Evolutionary conservation across 805 yeast genomes (phyloP), one percentile per base, ranked within the genome.

Genomic region (Hanseniaspora clermontiae): DNA sequence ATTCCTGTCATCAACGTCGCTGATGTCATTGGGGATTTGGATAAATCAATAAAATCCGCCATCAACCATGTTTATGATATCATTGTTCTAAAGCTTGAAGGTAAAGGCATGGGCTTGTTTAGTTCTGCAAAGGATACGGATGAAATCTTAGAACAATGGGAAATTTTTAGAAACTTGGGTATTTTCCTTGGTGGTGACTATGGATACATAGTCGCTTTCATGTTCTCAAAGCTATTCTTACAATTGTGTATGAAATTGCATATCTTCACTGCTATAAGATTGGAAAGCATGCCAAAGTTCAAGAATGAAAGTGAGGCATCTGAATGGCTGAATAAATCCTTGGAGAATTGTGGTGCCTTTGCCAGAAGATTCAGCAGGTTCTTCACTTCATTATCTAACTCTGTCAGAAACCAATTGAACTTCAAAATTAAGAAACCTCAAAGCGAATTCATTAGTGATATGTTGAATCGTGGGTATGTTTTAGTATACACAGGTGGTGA

Each of bases 91-190:
- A 93, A 91, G 67, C 74, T 90, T 51, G 71, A 88, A 49, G 95
- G 88, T 62, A 80, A 89, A 58, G 82, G 89, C 0, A 77, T 79
- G 57, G 75, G 79, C 3, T 78, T 84, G 14, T 86, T 87, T 70
- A 78, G 89, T 62, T 85, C 95, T 0, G 87, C 87, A 68, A 87
- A 87, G 64, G 97, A 87, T 63, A 90, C 96, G 0, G 98, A 91
- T 61, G 89, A 85, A 64, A 72, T 93, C 50, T 95, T 88, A 63
- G 79, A 76, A 55, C 86, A 86, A 46, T 93, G 95, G 90, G 75
- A 77, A 34, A 82, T 83, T 62, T 72, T 93, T 61, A 85, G 79
- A 62, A 81, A 82, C 62, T 76, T 87, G 38, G 96, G 97, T 14
- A 79, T 77, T 59, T 83, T 77, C 61, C 77, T 93, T 32, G 52